A percentile compares a stretch with the other conserved stretches of the same genome.
Evolutionary conservation across 164 flowering plant species (phyloP).

Genomic region (Santalum album): DNA sequence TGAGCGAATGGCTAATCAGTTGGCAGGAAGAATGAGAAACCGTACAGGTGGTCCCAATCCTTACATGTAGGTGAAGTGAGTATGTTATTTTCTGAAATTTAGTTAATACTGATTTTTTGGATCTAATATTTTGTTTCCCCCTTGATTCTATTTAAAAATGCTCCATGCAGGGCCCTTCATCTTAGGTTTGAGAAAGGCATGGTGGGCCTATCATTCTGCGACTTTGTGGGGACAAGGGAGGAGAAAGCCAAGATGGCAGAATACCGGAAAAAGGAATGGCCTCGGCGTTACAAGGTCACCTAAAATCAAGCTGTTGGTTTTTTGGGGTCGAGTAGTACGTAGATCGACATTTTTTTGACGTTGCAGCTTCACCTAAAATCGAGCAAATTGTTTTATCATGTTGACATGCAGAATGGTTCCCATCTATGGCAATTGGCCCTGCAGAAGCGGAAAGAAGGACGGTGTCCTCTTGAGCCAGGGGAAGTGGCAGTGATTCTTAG

Average conservation of each 20-base stretch:
- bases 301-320: neutral
- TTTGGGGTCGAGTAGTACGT: neutral
- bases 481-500: slow-evolving; percentile 97
- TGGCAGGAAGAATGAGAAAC: slow-evolving; percentile 88
- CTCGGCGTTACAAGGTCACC: slow-evolving; percentile 84
- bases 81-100: neutral
- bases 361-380: too few relatives aligned
- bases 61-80: slow-evolving; percentile 54
- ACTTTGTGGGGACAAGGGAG: slow-evolving; percentile 95
- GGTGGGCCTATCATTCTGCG: slow-evolving; percentile 98
- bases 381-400: slow-evolving; percentile 5
- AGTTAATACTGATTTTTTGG: slow-evolving; percentile 3
- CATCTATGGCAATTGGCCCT: slow-evolving; percentile 94
- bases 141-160: neutral
- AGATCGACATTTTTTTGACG: too few relatives aligned
- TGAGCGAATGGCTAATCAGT: slow-evolving; percentile 82
- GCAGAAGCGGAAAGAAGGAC: slow-evolving; percentile 96
- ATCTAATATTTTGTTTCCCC: neutral
- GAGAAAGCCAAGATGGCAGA: slow-evolving; percentile 90
- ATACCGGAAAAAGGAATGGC: slow-evolving; percentile 97
- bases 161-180: slow-evolving; percentile 81
- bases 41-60: slow-evolving; percentile 79
- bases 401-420: slow-evolving; percentile 80
- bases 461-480: slow-evolving; percentile 97
- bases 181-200: slow-evolving; percentile 98